Percentiles rank a stretch among this genome's conserved stretches.
These are phyloP conservation scores for Pyrenula aspistea DNA, from an alignment of 495 filamentous ascomycete species.

Conservation along the genomic window DNA sequence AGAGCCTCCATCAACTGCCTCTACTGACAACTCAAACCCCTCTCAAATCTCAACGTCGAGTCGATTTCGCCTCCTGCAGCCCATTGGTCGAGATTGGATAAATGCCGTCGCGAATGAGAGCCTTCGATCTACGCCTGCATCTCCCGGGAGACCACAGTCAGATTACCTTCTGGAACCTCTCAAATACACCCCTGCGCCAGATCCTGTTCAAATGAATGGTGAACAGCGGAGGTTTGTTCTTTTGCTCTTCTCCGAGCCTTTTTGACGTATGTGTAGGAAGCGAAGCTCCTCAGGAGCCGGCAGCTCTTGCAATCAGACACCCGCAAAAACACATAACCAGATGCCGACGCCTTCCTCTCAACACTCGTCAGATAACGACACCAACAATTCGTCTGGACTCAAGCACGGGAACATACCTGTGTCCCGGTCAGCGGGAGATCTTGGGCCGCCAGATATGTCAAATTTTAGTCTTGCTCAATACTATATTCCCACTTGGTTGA, in stretches of 20 bases:
- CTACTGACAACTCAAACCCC: background rate
- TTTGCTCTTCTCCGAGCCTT: background rate
- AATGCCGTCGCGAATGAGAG: background rate
- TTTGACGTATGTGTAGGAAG: background rate
- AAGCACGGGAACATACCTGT: background rate
- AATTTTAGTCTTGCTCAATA: background rate
- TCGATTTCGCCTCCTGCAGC: background rate
- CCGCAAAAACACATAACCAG: background rate
- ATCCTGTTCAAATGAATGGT: background rate
- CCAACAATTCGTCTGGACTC: too few species aligned
- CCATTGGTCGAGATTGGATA: background rate
- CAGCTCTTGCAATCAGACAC: background rate
- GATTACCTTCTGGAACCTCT: background rate
- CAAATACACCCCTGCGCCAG: background rate
- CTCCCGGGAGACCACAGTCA: background rate
- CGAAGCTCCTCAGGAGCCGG: background rate
- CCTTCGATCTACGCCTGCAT: background rate
- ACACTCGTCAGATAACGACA: too few species aligned
- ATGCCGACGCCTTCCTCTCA: background rate
- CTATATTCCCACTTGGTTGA: background rate
- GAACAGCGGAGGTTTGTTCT: background rate
- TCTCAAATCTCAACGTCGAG: background rate
- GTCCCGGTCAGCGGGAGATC: background rate
- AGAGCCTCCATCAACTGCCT: background rate
- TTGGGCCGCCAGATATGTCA: background rate